Base-by-base conservation (phyloP, 1,139 yeast species). In the Arxiozyma heterogenica region DNA sequence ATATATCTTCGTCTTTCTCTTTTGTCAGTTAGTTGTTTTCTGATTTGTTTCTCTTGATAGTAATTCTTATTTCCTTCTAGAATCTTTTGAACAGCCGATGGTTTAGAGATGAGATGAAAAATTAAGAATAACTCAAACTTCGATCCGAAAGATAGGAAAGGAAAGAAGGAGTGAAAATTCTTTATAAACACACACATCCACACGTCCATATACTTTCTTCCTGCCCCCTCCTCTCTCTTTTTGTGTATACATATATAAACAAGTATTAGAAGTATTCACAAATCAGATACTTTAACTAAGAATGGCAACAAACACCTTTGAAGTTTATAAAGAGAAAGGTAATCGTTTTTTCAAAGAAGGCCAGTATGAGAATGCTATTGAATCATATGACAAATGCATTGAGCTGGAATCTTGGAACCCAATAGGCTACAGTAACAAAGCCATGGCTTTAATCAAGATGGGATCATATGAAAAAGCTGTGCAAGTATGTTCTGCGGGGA, bases 391-490 rank as follows among this genome's bases (percentile, higher is more conserved):
- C 3, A 79, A 80, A 58, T 95, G 96, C 4, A 75, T 87, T 44
- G 73, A 71, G 11, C 55, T 79, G 47, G 84, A 82, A 57, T 77
- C 82, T 0, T 54, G 64, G 4, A 82, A 84, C 61, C 77, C 95
- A 0, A 77, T 85, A 5, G 73, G 88, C 6, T 85, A 79, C 66
- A 83, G 96, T 17, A 91, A 91, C 68, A 73, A 91, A 53, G 94
- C 97, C 2, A 84, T 87, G 66, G 80, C 90, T 34, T 77, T 81
- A 60, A 68, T 86, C 53, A 81, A 84, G 60, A 70, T 84, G 6
- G 69, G 75, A 8, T 76, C 78, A 48, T 81, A 77, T 73, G 70
- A 73, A 4, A 76, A 80, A 45, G 95, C 93, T 1, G 65, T 83
- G 15, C 69, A 71, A 20, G 89, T 85, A 63, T 80, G 91, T 59